Evolutionary conservation across 169 alveolate species (phyloP), one percentile per base, ranked within the genome.

Genomic region (Plasmodium coatneyi): DNA sequence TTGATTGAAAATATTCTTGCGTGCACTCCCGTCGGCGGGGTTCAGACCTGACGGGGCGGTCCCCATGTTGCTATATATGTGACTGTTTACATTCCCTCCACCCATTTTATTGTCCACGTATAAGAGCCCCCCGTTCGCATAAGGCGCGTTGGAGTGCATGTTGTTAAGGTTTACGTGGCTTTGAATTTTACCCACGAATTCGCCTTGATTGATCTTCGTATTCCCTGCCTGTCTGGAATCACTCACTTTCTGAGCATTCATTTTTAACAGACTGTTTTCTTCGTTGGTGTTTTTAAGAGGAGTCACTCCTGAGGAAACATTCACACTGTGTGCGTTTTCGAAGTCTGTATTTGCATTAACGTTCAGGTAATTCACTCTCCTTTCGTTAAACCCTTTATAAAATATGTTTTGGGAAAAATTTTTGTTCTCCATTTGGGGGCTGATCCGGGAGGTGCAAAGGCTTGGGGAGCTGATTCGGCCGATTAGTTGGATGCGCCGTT

Each of bases 371-470:
- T 84, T 84, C 16, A 49, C 80, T 49, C 80, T 84, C 41, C 84
- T 84, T 19, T 84, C 84, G 60, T 84, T 84, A 46, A 84, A 84
- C 25, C 92, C 92, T 84, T 84, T 84, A 41, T 72, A 84, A 60
- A 72, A 72, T 46, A 84, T 72, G n/a, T 32, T 84, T 54, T 84
- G 92, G 54, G 92, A 3, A 66, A 71, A 84, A 16, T 14, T 28
- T 28, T 84, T 84, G 54, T 84, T 84, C 39, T 84, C 92, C 92
- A 84, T 84, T 84, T 84, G 80, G 28, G 36, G 25, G 5, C 28
- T n/a, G 32, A 28, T 36, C 22, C 12, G 54, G 32, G 54, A 10
- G 28, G 54, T 34, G 71, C 12, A 28, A 4, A 12, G 25, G 60
- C 7, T 25, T 9, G 19, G 16, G 7, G 56, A 36, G 49, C n/a